Evolutionary conservation across 306 rosid species (phyloP), one percentile per base, ranked within the genome.

Genomic region (Coriaria nepalensis): DNA sequence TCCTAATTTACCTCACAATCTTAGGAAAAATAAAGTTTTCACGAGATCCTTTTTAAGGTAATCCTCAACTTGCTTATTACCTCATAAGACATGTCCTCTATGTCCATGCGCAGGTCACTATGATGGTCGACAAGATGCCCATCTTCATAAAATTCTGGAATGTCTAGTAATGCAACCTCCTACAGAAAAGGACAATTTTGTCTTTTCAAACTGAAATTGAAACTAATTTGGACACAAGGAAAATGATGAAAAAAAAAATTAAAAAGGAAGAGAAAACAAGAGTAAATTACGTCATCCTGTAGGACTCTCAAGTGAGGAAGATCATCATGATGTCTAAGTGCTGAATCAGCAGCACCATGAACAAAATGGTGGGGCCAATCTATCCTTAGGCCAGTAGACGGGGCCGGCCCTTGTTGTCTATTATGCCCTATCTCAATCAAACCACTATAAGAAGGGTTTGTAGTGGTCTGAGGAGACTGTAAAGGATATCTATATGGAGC

Each of bases 1-100:
- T 20, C 29, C 1, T 20, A 20, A 20, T 20, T 20, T 20, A 20
- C 29, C 29, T 20, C n/a, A 20, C 29, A 20, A 20, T 20, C 29
- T 20, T 20, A 20, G 3, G 29, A 20, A 20, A 20, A 20, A 20
- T 20, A 20, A 3, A 1, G 29, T 20, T 20, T 20, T 20, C 29
- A 20, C 29, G 29, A 20, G 29, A 20, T 1, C 3, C 29, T 3
- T 20, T 20, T 20, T 20, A 20, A 8, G 6, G 0, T 10, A 33
- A 57, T 37, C n/a, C 47, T 36, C 34, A 2, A 57, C 32, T 5
- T 7, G 14, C 41, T 15, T 56, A 72, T 68, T 71, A 75, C 98
- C 94, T 92, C 98, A 53, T 92, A 92, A 35, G 98, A 82, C 96
- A 92, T 85, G 61, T 92, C 86, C 77, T 85, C 98, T 42, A 92